Percentiles rank a stretch among this genome's conserved stretches.
These are phyloP conservation scores for Fusarium buxicola DNA, from an alignment of 2,329 filamentous ascomycete species.

Conservation along the genomic window DNA sequence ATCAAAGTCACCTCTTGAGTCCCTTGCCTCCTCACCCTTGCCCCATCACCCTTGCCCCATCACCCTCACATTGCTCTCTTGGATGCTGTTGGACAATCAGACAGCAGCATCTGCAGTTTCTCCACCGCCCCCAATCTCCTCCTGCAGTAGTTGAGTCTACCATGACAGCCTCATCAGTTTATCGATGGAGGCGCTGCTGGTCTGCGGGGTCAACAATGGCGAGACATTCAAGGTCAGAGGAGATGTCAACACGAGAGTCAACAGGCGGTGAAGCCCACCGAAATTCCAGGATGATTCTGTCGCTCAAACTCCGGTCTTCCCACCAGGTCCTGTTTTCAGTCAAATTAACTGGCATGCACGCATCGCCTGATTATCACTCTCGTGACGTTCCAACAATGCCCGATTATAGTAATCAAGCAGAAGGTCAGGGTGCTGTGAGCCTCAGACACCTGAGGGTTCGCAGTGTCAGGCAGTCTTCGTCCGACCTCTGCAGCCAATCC, in stretches of 20 bases:
- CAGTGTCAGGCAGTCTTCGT: conserved; percentile 32
- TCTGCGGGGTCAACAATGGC: conserved; percentile 25
- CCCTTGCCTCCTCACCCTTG: neutral
- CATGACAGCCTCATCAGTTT: conserved; percentile 30
- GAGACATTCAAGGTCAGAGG: conserved; percentile 23
- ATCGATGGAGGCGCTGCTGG: conserved; percentile 15
- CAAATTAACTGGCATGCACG: conserved; percentile 39
- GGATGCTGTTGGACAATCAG: conserved; percentile 3
- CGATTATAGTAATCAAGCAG: conserved; percentile 21
- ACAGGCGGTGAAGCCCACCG: conserved; percentile 42
- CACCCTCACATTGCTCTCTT: conserved; percentile 7
- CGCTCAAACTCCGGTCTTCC: conserved; percentile 22
- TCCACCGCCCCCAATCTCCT: conserved; percentile 33
- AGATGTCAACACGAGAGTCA: conserved; percentile 25
- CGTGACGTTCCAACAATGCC: conserved; percentile 21
- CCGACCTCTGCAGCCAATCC: conserved; percentile 22
- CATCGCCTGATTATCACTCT: conserved; percentile 32
- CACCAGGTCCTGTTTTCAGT: conserved; percentile 26
- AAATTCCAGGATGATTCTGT: conserved; percentile 29
- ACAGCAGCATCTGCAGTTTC: conserved; percentile 8
- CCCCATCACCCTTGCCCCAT: conserved; percentile 3
- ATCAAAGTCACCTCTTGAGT: conserved; percentile 1
- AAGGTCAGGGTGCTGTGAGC: conserved; percentile 9
- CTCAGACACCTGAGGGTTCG: conserved; percentile 23
- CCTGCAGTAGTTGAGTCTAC: conserved; percentile 38